phyloP scores from a whole-genome alignment of 495 filamentous ascomycete species.

The Thermothielavioides terrestris region DNA sequence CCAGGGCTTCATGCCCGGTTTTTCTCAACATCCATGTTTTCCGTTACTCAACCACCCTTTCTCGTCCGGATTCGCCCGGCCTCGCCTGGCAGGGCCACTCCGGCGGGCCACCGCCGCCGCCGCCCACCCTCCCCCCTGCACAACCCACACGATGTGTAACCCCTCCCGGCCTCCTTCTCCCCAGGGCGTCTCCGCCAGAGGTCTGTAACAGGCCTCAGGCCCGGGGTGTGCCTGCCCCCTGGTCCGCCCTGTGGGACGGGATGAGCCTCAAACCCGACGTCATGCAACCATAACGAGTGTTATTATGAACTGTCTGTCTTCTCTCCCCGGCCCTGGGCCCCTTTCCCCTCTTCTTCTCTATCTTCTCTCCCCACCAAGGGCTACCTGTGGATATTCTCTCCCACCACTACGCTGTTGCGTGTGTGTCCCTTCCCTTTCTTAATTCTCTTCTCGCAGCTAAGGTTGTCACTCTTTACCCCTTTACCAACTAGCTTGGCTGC shows the following conservation, averaged over 20 bases:
- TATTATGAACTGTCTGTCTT: constrained; percentile 24
- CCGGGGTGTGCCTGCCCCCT: constrained; percentile 22
- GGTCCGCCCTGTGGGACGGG: constrained; percentile 25
- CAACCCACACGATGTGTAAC: constrained; percentile 10
- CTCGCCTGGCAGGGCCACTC: background rate
- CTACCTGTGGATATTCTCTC: constrained; percentile 28
- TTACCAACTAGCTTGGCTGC: constrained; percentile 52
- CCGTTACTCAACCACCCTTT: background rate
- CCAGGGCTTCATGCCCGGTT: background rate
- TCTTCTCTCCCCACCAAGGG: constrained; percentile 32
- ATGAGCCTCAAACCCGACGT: constrained; percentile 27
- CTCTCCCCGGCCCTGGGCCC: constrained; percentile 25
- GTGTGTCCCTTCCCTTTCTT: constrained; percentile 33
- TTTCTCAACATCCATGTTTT: background rate
- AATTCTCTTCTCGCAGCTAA: constrained; percentile 46
- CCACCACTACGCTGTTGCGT: constrained; percentile 41
- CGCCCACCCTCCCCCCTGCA: constrained; percentile 13
- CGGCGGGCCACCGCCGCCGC: background rate
- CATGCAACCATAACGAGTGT: constrained; percentile 30
- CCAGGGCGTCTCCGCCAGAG: constrained; percentile 20
- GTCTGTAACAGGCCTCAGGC: constrained; percentile 34
- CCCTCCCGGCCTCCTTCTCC: constrained; percentile 17
- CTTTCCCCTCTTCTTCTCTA: constrained; percentile 28
- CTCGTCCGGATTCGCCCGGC: too few species aligned
- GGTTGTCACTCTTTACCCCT: constrained; percentile 46